Conservation (phyloP, 78 protist species). For the Diacronema lutheri region DNA sequence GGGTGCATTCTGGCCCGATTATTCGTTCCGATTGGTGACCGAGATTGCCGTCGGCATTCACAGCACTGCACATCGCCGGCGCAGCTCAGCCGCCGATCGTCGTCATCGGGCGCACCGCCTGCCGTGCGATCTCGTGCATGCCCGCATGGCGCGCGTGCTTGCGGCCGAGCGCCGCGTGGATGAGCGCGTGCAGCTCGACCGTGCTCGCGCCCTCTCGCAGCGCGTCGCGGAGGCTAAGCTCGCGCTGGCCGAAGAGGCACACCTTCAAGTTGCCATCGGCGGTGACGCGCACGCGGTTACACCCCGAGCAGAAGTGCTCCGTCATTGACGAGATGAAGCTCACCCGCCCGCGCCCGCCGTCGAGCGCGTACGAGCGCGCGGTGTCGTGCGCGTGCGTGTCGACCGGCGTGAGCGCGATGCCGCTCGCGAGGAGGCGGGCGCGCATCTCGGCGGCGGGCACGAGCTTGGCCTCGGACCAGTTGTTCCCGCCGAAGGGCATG, state of each 20-base stretch:
- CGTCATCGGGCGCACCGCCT: conserved; percentile 78
- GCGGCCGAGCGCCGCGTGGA: conserved; percentile 58
- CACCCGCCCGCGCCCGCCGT: conserved; percentile 33
- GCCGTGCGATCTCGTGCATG: conserved; percentile 57
- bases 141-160: conserved; percentile 77
- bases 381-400: not conserved
- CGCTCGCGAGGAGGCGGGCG: not conserved
- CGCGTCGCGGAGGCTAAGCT: conserved; percentile 63
- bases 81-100: conserved; percentile 80
- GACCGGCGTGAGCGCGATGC: not conserved
- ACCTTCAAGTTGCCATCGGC: conserved; percentile 87
- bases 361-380: conserved; percentile 39
- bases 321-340: conserved; percentile 88
- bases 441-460: not conserved
- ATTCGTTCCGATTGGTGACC: too few species aligned
- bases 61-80: too few species aligned
- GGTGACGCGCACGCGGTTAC: conserved; percentile 83
- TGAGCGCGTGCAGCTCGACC: conserved; percentile 37
- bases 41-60: too few species aligned
- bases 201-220: conserved; percentile 69
- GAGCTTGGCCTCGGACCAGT: not conserved
- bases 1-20: too few species aligned
- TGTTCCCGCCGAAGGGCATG: conserved; percentile 84
- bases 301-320: conserved; percentile 81
- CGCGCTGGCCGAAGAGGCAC: conserved; percentile 79